These are phyloP conservation scores for Paraleonurus japonicus DNA, from an alignment of 257 asterid species.

Conservation along the genomic window DNA sequence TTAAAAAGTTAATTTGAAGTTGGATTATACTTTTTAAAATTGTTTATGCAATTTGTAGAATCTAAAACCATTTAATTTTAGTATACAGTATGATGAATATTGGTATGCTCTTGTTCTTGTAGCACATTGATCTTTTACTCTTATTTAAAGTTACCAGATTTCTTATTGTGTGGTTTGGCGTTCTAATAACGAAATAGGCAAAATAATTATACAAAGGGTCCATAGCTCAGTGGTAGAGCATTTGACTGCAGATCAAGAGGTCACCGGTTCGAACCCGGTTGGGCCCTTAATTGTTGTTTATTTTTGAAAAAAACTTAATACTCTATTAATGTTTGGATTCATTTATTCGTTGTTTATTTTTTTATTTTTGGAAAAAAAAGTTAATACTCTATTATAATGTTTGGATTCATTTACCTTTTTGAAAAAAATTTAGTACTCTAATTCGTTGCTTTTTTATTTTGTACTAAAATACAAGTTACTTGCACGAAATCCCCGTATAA, in stretches of 20 bases:
- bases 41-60: not conserved
- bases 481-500: too few relatives aligned
- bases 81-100: too few relatives aligned
- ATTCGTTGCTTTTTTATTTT: too few relatives aligned
- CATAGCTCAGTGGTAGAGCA: slow-evolving; percentile 98
- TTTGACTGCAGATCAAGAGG: slow-evolving; percentile 79
- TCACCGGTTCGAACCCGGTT: slow-evolving; percentile 80
- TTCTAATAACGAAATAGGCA: not conserved
- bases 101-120: too few relatives aligned
- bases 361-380: too few relatives aligned
- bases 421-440: too few relatives aligned
- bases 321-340: too few relatives aligned
- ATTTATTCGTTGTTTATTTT: too few relatives aligned
- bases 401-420: too few relatives aligned
- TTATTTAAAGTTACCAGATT: not conserved
- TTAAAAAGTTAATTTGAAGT: not conserved
- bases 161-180: not conserved
- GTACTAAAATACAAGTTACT: too few relatives aligned
- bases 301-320: not conserved
- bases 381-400: too few relatives aligned
- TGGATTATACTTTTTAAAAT: not conserved
- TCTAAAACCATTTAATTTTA: not conserved
- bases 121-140: too few relatives aligned
- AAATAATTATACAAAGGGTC: slow-evolving; percentile 26
- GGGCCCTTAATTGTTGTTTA: not conserved